Percentiles rank a stretch among this genome's conserved stretches.
Evolutionary conservation across 257 asterid genomes (phyloP).

Genomic region (Agastache rugosa): DNA sequence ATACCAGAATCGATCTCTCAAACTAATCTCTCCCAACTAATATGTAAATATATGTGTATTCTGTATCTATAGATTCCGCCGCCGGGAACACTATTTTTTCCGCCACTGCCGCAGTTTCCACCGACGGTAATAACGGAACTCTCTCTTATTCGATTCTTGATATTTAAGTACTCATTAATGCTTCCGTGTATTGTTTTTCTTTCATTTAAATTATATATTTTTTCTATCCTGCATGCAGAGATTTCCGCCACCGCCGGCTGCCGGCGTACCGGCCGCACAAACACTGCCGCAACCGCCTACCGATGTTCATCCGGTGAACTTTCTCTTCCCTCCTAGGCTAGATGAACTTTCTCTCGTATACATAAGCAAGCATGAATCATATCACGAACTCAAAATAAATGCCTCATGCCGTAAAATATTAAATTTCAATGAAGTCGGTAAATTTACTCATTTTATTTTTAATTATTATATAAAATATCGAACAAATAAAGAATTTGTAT

Average conservation of each 20-base stretch:
- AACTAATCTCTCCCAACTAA: neutral
- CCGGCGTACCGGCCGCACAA: constrained; percentile 52
- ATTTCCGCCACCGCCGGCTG: constrained; percentile 48
- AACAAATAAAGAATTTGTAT: too few relatives aligned
- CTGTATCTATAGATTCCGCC: constrained; percentile 47
- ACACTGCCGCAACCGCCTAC: constrained; percentile 58
- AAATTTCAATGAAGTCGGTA: too few relatives aligned
- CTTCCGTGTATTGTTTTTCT: too few relatives aligned
- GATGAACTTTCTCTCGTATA: neutral
- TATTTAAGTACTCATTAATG: neutral
- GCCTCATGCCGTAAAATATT: too few relatives aligned
- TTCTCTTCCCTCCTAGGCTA: neutral
- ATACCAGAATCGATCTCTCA: too few relatives aligned
- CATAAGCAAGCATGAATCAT: too few relatives aligned
- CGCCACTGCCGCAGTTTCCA: constrained; percentile 56
- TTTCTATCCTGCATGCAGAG: constrained; percentile 50
- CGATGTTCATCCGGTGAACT: constrained; percentile 66
- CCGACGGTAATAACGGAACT: constrained; percentile 48
- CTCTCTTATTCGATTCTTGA: constrained; percentile 14
- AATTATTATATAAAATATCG: too few relatives aligned
- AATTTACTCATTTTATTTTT: too few relatives aligned
- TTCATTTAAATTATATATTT: neutral
- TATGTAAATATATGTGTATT: neutral
- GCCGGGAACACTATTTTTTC: constrained; percentile 58
- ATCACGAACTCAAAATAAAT: too few relatives aligned